Base-by-base conservation (phyloP, 2,329 filamentous ascomycete species). In the Ceratocystis cacaofunesta region DNA sequence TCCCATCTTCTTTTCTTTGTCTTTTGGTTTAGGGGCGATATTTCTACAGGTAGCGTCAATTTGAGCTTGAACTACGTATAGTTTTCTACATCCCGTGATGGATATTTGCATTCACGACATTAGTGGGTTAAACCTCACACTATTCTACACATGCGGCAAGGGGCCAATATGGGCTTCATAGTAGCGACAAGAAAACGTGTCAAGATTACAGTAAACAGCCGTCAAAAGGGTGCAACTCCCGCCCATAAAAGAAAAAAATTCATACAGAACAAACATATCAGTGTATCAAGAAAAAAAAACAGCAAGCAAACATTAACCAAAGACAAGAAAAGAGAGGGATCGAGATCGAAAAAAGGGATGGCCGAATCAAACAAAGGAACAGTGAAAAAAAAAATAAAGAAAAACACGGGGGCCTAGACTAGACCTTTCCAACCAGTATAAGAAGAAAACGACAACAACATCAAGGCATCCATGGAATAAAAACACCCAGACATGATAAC, bases 211-310 rank as follows among this genome's bases (percentile, higher is more conserved):
- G 36, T 55, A 64, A 52, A 50, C 48, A 64, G 44, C 22, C 28
- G 48, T 55, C 46, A 30, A 57, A 50, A 50, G 52, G n/a, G 52
- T 25, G 44, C 17, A 64, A 43, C 62, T 52, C 52, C 62, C 7
- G 12, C 28, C n/a, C 28, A 25, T 52, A 25, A 46, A 63, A 55
- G n/a, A 41, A 41, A 41, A 36, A 3, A 41, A 41, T 5, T 36
- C 36, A 58, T 55, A 48, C 41, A 22, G 28, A 44, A 58, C 50
- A 63, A 58, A 63, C 57, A 48, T 19, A 63, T 43, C 65, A 58
- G 61, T 63, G 61, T 55, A 57, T 44, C 50, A 60, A 64, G 44
- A 55, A 28, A 36, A 63, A 63, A 63, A 55, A 17, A 57, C 25
- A 55, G 32, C 28, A 19, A 36, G 10, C 43, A 65, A 62, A 43